These are phyloP conservation scores for Diplocarpon mali DNA, from an alignment of 2,329 filamentous ascomycete species.

Conservation along the genomic window DNA sequence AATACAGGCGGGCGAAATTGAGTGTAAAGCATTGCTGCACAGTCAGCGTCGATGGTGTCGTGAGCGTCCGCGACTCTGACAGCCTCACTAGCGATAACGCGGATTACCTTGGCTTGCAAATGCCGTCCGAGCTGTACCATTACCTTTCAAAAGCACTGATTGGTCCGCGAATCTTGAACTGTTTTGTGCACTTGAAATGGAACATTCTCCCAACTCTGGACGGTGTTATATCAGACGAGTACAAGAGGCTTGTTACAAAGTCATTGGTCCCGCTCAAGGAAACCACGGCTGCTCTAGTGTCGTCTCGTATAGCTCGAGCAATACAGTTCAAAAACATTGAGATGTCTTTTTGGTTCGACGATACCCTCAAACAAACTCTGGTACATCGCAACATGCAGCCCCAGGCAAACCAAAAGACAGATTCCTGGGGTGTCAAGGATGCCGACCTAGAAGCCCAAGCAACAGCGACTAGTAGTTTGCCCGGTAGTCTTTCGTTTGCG, in stretches of 20 bases:
- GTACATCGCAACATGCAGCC: slow-evolving; percentile 44
- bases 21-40: slow-evolving; percentile 81
- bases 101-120: slow-evolving; percentile 78
- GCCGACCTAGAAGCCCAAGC: slow-evolving; percentile 35
- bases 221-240: slow-evolving; percentile 67
- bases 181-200: slow-evolving; percentile 70
- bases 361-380: slow-evolving; percentile 55
- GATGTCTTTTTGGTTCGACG: slow-evolving; percentile 76
- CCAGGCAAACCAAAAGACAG: slow-evolving; percentile 36
- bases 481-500: slow-evolving; percentile 44
- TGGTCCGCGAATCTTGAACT: slow-evolving; percentile 67
- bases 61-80: slow-evolving; percentile 63
- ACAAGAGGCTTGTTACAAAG: slow-evolving; percentile 65
- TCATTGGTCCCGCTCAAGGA: slow-evolving; percentile 66
- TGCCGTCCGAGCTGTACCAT: slow-evolving; percentile 82
- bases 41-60: slow-evolving; percentile 50
- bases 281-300: slow-evolving; percentile 65
- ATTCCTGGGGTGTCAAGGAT: slow-evolving; percentile 66
- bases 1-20: slow-evolving; percentile 77
- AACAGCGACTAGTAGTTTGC: slow-evolving; percentile 29
- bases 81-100: slow-evolving; percentile 73
- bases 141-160: slow-evolving; percentile 80
- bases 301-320: slow-evolving; percentile 70
- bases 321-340: slow-evolving; percentile 71
- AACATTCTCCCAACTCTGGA: slow-evolving; percentile 76